Evolutionary conservation across 179 eudicot species (phyloP).

Genomic region (Amaranthus tricolor): DNA sequence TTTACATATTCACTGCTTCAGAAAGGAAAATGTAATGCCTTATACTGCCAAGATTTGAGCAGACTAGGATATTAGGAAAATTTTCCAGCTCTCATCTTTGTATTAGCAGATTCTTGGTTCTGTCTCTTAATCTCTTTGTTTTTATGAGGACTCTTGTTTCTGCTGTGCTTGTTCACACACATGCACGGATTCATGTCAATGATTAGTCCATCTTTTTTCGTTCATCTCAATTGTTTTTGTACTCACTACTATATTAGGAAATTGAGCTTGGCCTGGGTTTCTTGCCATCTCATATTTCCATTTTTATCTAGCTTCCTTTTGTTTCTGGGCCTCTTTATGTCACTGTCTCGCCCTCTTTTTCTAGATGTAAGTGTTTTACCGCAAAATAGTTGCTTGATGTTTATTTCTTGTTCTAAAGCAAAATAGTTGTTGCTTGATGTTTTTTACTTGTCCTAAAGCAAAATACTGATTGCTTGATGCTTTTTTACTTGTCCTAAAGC

Average conservation of each 20-base stretch:
- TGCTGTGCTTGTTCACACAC: neutral
- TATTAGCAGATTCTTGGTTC: neutral
- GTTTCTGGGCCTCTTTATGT: neutral
- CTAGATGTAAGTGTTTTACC: neutral
- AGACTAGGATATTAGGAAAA: conserved; percentile 8
- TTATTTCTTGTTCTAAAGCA: neutral
- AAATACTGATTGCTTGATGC: too few species aligned
- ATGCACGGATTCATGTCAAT: neutral
- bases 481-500: too few species aligned
- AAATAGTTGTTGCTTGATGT: too few species aligned
- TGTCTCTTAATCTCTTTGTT: neutral
- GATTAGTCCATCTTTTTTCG: neutral
- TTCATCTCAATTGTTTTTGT: neutral
- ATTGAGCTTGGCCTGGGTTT: neutral
- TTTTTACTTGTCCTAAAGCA: too few species aligned
- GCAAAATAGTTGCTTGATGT: neutral
- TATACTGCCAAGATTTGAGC: neutral
- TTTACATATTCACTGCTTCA: neutral
- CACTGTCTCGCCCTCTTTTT: neutral
- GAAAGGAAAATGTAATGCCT: neutral
- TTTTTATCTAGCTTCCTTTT: neutral
- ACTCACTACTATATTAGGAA: neutral
- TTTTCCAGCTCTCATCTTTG: neutral
- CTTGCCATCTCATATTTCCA: neutral
- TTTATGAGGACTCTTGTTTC: neutral